A percentile compares a stretch with the other conserved stretches of the same genome.
phyloP scores from a whole-genome alignment of 495 filamentous ascomycete genomes.

The Hypoxylon subgilvum region DNA sequence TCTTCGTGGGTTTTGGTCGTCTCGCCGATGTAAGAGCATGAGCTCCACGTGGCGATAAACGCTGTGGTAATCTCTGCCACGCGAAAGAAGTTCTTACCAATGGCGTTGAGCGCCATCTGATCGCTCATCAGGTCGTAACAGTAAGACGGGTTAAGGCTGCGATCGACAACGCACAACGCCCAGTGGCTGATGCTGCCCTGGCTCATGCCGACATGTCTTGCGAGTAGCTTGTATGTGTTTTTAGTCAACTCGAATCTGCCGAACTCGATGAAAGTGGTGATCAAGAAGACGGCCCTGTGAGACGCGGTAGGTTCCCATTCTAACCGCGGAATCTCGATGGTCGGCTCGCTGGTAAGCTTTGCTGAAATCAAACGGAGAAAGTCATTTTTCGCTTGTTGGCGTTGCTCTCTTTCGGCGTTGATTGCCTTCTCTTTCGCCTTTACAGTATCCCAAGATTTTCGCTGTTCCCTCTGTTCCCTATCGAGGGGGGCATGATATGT shows the following conservation, averaged over 20 bases:
- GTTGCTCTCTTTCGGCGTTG: slow-evolving; percentile 15
- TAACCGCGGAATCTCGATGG: slow-evolving; percentile 25
- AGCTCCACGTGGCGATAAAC: slow-evolving; percentile 32
- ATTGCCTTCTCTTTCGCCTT: slow-evolving; percentile 5
- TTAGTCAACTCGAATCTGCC: slow-evolving; percentile 32
- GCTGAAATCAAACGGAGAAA: slow-evolving; percentile 26
- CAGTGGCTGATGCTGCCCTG: slow-evolving; percentile 36
- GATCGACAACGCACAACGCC: slow-evolving; percentile 35
- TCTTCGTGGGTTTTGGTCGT: slow-evolving; percentile 35
- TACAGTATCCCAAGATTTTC: slow-evolving; percentile 4
- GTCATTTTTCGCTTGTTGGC: slow-evolving; percentile 18
- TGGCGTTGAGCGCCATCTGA: slow-evolving; percentile 29
- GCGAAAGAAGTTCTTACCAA: slow-evolving; percentile 33
- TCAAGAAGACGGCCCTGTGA: slow-evolving; percentile 31
- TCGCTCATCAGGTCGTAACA: slow-evolving; percentile 40
- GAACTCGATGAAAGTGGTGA: slow-evolving; percentile 35
- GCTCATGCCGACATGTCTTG: slow-evolving; percentile 37
- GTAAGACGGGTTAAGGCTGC: slow-evolving; percentile 27
- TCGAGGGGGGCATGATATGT: not conserved
- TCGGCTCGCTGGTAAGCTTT: slow-evolving; percentile 30
- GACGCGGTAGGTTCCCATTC: slow-evolving; percentile 16
- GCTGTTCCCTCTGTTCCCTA: slow-evolving; percentile 23
- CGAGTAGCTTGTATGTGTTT: slow-evolving; percentile 29
- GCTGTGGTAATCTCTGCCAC: slow-evolving; percentile 24
- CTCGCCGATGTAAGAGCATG: slow-evolving; percentile 35